Evolutionary conservation across 177 flowering plant species (phyloP).

Genomic region (Telopea speciosissima): DNA sequence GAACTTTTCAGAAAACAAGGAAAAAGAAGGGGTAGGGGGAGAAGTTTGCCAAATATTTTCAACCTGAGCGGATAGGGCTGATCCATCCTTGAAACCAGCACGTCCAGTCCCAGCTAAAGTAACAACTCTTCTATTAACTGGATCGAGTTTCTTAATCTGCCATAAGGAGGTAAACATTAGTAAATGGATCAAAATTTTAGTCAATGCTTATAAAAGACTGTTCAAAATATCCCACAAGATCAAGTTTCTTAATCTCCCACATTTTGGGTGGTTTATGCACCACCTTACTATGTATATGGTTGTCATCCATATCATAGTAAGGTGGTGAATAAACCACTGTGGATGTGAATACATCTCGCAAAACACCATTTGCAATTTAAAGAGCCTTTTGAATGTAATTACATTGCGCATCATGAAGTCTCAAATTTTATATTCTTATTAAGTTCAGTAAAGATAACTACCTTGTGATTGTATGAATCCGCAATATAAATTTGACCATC

Average conservation of each 20-base stretch:
- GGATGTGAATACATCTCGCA: neutral
- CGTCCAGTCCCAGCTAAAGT: conserved; percentile 81
- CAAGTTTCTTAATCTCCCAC: too few relatives aligned
- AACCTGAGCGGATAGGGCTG: conserved; percentile 68
- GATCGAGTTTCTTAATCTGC: conserved; percentile 85
- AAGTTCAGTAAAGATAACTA: conserved; percentile 14
- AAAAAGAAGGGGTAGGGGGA: neutral
- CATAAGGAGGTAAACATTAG: conserved; percentile 9
- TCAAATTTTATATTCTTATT: neutral
- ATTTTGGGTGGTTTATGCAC: neutral
- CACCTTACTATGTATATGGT: neutral
- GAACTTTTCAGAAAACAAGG: neutral
- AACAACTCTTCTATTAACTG: conserved; percentile 51
- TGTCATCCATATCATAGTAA: neutral
- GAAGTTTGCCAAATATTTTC: conserved; percentile 2
- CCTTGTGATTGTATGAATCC: conserved; percentile 97
- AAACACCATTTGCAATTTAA: neutral
- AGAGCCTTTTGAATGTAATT: neutral
- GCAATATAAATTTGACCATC: conserved; percentile 71
- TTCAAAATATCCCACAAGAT: too few relatives aligned
- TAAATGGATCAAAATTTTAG: neutral
- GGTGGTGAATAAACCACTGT: too few relatives aligned
- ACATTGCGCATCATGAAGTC: neutral
- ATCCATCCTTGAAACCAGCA: conserved; percentile 94
- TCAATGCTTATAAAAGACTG: neutral